Evolutionary conservation across 495 filamentous ascomycete species (phyloP).

Genomic region (Penicillium longicatenatum): DNA sequence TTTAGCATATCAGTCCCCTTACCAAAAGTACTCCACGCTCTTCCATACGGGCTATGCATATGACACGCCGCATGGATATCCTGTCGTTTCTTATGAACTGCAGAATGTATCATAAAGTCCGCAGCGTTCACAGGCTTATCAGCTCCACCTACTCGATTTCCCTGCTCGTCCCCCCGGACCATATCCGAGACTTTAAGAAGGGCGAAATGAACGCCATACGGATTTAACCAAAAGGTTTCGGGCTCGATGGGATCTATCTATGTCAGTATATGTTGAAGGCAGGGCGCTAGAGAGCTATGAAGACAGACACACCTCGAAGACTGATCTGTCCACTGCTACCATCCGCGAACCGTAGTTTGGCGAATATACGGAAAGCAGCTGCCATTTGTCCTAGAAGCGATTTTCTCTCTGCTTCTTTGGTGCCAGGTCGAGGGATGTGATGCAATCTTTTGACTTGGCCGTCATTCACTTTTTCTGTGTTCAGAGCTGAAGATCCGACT

Average conservation of each 20-base stretch:
- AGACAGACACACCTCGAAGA: slow-evolving; percentile 15
- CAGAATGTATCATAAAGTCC: neutral
- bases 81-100: neutral
- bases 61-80: slow-evolving; percentile 32
- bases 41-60: slow-evolving; percentile 35
- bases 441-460: neutral
- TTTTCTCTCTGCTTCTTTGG: slow-evolving; percentile 4
- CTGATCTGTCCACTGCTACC: slow-evolving; percentile 61
- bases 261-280: too few relatives aligned
- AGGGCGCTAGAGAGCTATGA: neutral
- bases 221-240: slow-evolving; percentile 45
- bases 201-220: slow-evolving; percentile 36
- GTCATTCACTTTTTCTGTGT: neutral
- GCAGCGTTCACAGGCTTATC: neutral
- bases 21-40: slow-evolving; percentile 36
- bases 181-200: slow-evolving; percentile 39
- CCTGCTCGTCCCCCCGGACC: slow-evolving; percentile 40
- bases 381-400: slow-evolving; percentile 59
- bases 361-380: slow-evolving; percentile 57
- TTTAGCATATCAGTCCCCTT: slow-evolving; percentile 39
- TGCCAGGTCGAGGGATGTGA: neutral
- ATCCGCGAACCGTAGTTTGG: slow-evolving; percentile 58
- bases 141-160: slow-evolving; percentile 35
- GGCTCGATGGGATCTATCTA: slow-evolving; percentile 12
- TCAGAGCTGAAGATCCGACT: too few relatives aligned